phyloP scores from a whole-genome alignment of 1,284 basidiomycete genomes.

The Exsudoporus floridanus region DNA sequence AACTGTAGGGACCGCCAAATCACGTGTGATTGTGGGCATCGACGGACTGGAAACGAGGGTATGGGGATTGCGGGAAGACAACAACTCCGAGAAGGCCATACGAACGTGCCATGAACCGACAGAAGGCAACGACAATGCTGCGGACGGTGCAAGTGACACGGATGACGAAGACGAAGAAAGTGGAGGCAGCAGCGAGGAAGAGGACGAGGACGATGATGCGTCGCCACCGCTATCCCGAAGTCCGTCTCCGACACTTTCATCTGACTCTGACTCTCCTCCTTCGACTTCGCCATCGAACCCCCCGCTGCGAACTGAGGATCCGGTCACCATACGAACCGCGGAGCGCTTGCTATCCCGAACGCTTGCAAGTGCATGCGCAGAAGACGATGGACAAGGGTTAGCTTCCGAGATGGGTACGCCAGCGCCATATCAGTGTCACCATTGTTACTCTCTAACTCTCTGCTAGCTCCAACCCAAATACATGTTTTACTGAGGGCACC shows the following conservation, averaged over 20 bases:
- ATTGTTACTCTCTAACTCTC: background rate
- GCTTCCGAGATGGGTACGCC: conserved; percentile 58
- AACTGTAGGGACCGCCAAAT: conserved; percentile 55
- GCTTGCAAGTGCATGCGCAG: conserved; percentile 54
- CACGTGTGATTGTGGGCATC: conserved; percentile 59
- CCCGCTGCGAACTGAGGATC: conserved; percentile 41
- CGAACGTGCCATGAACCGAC: background rate
- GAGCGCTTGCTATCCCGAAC: conserved; percentile 62
- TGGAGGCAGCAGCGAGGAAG: conserved; percentile 21
- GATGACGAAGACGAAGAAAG: conserved; percentile 19
- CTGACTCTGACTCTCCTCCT: conserved; percentile 7
- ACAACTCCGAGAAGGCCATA: background rate
- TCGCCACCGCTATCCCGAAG: conserved; percentile 23
- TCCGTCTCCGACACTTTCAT: conserved; percentile 25
- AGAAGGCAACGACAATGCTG: background rate
- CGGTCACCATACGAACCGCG: conserved; percentile 49
- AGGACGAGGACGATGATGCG: conserved; percentile 22
- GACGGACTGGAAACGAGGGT: conserved; percentile 60
- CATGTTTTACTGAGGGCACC: conserved; percentile 72
- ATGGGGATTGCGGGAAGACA: conserved; percentile 49
- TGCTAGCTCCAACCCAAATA: conserved; percentile 64
- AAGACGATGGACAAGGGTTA: conserved; percentile 55
- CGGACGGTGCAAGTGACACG: conserved; percentile 7
- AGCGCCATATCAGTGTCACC: background rate
- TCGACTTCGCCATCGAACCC: conserved; percentile 3